phyloP scores from a whole-genome alignment of 164 flowering plant species.

The Chimonanthus salicifolius region DNA sequence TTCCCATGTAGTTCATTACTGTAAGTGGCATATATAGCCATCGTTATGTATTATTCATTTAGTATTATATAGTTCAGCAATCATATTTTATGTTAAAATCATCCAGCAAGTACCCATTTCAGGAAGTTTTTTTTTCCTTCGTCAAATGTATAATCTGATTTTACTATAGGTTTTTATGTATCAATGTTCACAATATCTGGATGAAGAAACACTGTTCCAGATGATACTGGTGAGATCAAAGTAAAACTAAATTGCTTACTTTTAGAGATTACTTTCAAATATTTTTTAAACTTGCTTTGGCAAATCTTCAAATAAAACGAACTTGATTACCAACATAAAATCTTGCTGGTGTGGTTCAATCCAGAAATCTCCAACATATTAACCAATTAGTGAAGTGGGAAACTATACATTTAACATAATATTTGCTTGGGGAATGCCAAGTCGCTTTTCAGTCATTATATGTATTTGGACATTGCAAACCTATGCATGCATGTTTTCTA shows the following conservation, averaged over 20 bases:
- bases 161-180: not conserved
- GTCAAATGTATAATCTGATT: not conserved
- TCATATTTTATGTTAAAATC: not conserved
- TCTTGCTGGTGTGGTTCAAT: no score
- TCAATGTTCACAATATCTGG: not conserved
- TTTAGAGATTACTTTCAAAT: not conserved
- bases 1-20: not conserved
- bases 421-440: no score
- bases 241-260: not conserved
- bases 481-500: no score
- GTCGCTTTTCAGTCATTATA: no score
- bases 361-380: no score
- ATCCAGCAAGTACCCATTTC: not conserved
- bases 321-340: no score
- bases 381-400: no score
- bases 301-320: no score
- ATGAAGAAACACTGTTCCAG: not conserved
- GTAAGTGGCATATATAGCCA: not conserved
- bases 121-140: not conserved
- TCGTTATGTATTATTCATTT: not conserved
- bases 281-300: no score
- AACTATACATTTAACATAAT: no score
- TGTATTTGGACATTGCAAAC: no score
- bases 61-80: not conserved
- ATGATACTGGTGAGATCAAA: not conserved